Conservation (phyloP, 768 basidiomycete species). For the Pleurotus cornucopiae region DNA sequence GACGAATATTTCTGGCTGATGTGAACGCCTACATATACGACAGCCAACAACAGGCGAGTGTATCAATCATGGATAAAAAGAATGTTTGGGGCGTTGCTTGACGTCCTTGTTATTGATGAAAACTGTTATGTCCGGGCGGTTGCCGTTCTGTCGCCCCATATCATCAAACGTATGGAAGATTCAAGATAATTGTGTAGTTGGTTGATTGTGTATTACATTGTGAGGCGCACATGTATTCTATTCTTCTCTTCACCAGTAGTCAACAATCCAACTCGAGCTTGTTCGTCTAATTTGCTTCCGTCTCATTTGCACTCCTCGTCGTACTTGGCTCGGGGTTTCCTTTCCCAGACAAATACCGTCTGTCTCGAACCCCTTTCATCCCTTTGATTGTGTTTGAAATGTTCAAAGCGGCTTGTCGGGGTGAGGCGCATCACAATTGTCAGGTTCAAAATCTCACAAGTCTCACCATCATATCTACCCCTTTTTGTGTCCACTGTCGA, state of each 20-base stretch:
- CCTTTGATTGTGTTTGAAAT: constrained; percentile 7
- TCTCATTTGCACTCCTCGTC: not conserved
- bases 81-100: not conserved
- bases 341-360: constrained; percentile 3
- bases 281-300: constrained; percentile 2
- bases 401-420: not conserved
- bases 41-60: not conserved
- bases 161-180: too few species aligned
- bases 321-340: constrained; percentile 8
- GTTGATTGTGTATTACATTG: too few species aligned
- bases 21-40: not conserved
- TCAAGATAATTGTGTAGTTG: too few species aligned
- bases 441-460: too few species aligned
- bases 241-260: not conserved
- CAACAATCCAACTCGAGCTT: not conserved
- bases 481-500: too few species aligned
- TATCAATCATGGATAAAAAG: not conserved
- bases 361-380: constrained; percentile 2
- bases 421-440: constrained; percentile 3
- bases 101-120: constrained; percentile 2
- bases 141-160: too few species aligned
- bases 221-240: not conserved
- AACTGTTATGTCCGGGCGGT: not conserved
- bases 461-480: too few species aligned
- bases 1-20: not conserved